Base-by-base conservation (phyloP, 2,329 filamentous ascomycete genomes). In the Diaporthe sp. region DNA sequence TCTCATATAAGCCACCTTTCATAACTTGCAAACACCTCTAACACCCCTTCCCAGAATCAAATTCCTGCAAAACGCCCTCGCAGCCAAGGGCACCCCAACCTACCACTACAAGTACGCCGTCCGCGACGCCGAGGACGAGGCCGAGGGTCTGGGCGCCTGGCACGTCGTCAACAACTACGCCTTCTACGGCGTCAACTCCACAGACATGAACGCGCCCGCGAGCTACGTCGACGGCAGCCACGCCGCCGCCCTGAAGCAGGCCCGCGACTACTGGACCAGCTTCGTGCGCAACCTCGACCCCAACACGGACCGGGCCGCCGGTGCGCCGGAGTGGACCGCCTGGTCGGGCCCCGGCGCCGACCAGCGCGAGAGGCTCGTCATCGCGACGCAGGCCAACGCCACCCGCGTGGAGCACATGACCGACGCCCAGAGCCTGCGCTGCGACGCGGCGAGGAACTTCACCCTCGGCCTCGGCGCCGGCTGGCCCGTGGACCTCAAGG, bases 161-260 rank as follows among this genome's bases (percentile, higher is more conserved):
- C 64, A 68, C 64, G 64, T 68, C 13, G 64, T 68, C 22, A 68
- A 68, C 64, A 68, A 68, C 45, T 68, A 68, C 64, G 64, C 64
- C 45, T 68, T 68, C 45, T 68, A 54, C 64, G 64, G 64, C 45
- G 64, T 54, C 13, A 68, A 68, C 64, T 25, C n/a, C 30, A 68
- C 64, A 13, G 64, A 68, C 64, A 54, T 54, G 64, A 19, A 38
- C 33, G 64, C 64, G 4, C 64, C 64, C 0, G 13, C 64, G 2
- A 68, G 64, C 64, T 68, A 68, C 47, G 13, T 22, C 13, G 33
- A 35, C 30, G 64, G 64, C 9, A 9, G 22, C 30, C n/a, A 17
- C 30, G 3, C 30, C 45, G 64, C 45, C 13, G 64, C 33, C 1
- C 64, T 68, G 0, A 22, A 1, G 64, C 22, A 28, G 45, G 45